A percentile compares a stretch with the other conserved stretches of the same genome.
phyloP scores from a whole-genome alignment of 495 filamentous ascomycete genomes.

The Neurospora sp. region DNA sequence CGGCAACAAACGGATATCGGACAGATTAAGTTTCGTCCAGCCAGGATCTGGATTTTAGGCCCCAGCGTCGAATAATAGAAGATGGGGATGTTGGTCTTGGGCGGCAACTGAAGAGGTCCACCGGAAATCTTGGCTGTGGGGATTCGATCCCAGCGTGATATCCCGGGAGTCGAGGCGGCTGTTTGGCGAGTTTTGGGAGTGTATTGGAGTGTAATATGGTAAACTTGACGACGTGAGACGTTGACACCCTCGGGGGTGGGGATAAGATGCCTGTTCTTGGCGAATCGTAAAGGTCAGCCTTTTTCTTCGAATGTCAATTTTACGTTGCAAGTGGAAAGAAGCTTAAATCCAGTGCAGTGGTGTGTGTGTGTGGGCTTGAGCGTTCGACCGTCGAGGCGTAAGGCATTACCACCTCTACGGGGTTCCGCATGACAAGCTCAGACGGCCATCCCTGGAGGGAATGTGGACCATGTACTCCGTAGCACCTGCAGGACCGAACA shows the following conservation, averaged over 20 bases:
- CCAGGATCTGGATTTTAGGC: background rate
- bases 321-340: conserved; percentile 6
- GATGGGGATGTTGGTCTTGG: background rate
- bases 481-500: background rate
- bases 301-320: background rate
- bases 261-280: conserved; percentile 9
- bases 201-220: background rate
- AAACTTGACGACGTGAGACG: conserved; percentile 8
- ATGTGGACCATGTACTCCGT: background rate
- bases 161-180: background rate
- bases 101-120: background rate
- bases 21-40: background rate
- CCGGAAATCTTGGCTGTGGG: background rate
- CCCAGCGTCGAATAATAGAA: background rate
- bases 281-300: conserved; percentile 5
- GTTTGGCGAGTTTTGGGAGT: background rate
- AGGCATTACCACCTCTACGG: background rate
- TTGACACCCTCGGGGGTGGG: conserved; percentile 3
- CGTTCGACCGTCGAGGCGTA: background rate
- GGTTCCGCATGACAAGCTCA: conserved; percentile 3
- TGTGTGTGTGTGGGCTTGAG: background rate
- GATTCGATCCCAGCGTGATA: background rate
- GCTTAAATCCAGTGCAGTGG: conserved; percentile 6
- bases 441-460: conserved; percentile 1
- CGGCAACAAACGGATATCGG: background rate